phyloP scores from a whole-genome alignment of 306 rosid genomes.

The Cicer yamashitae region DNA sequence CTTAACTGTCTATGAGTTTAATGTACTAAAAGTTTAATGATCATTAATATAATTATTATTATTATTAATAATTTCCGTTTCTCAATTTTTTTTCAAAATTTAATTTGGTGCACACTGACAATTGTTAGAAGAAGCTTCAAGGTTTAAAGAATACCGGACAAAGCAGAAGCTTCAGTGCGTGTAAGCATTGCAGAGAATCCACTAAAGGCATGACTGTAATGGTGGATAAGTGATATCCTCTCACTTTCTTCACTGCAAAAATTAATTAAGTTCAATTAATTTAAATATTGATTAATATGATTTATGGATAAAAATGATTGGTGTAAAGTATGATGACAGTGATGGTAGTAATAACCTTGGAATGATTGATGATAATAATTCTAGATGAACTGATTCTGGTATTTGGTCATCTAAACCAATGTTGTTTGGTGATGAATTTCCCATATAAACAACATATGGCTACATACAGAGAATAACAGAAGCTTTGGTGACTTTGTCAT shows the following conservation, averaged over 20 bases:
- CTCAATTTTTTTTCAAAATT: no score
- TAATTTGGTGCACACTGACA: no score
- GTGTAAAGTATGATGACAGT: not conserved
- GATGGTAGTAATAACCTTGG: conserved; percentile 47
- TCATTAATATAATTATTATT: no score
- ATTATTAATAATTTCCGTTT: no score
- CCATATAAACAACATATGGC: conserved; percentile 92
- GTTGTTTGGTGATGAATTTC: conserved; percentile 63
- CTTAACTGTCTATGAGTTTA: no score
- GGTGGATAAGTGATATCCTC: conserved; percentile 64
- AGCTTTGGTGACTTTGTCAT: no score
- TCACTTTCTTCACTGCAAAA: conserved; percentile 64
- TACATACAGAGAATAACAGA: conserved; percentile 40
- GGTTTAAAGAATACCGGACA: conserved; percentile 84
- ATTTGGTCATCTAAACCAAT: conserved; percentile 46
- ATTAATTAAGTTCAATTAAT: conserved; percentile 2
- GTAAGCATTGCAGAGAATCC: conserved; percentile 97
- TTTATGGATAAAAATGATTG: conserved; percentile 11
- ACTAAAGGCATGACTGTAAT: conserved; percentile 75
- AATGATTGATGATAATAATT: conserved; percentile 67
- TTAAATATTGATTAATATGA: not conserved
- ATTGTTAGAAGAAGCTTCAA: no score
- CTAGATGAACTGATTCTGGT: conserved; percentile 59
- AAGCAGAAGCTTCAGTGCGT: conserved; percentile 73
- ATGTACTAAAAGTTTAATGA: no score